Percentiles rank a stretch among this genome's conserved stretches.
Conservation (phyloP, 2,329 filamentous ascomycete species). For the Diaporthe humulicola region DNA sequence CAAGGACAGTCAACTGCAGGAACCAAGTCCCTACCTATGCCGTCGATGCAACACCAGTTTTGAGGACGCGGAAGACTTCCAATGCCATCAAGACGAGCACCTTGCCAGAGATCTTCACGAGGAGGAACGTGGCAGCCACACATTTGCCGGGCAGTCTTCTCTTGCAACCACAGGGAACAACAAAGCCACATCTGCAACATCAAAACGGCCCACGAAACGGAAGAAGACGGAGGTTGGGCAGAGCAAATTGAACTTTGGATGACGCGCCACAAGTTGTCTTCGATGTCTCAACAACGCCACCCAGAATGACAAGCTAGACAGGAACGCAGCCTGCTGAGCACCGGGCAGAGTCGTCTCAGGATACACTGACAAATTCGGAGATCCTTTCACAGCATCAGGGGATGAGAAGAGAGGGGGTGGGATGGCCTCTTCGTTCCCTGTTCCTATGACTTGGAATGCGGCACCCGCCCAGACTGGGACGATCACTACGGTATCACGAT, state of each 20-base stretch:
- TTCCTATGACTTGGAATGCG: neutral
- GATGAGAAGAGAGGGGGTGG: neutral
- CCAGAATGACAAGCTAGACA: neutral
- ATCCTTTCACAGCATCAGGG: neutral
- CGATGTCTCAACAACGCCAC: slow-evolving; percentile 1
- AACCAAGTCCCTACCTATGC: slow-evolving; percentile 64
- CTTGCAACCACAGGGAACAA: slow-evolving; percentile 51
- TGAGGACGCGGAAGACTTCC: slow-evolving; percentile 67
- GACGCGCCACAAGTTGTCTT: slow-evolving; percentile 45
- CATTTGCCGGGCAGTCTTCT: slow-evolving; percentile 56
- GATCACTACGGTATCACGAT: neutral
- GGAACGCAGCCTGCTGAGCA: neutral
- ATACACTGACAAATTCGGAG: neutral
- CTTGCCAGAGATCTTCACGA: slow-evolving; percentile 88
- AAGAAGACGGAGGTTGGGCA: slow-evolving; percentile 69
- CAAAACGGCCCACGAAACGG: slow-evolving; percentile 55
- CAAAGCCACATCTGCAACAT: slow-evolving; percentile 51
- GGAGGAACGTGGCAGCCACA: slow-evolving; percentile 67
- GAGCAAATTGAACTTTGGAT: slow-evolving; percentile 72
- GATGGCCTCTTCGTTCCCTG: neutral
- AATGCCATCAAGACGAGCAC: slow-evolving; percentile 94
- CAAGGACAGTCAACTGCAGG: slow-evolving; percentile 49
- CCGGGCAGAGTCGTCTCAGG: slow-evolving; percentile 7
- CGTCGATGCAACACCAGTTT: slow-evolving; percentile 75
- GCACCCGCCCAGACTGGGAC: neutral